Conservation (phyloP, 345 rosid genomes). For the Garcia nutans region DNA sequence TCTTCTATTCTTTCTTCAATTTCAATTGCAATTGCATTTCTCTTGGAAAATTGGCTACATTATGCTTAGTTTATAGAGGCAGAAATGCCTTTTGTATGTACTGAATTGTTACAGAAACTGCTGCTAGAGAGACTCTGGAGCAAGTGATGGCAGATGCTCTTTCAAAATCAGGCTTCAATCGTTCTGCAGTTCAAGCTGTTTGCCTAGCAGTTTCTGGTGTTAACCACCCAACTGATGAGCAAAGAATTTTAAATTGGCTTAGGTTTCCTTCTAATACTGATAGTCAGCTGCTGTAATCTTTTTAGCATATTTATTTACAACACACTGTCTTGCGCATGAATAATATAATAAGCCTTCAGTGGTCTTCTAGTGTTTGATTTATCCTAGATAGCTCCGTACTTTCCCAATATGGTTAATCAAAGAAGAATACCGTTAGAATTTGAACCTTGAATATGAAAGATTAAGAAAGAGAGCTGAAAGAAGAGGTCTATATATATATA, state of each 20-base stretch:
- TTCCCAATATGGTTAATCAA: not conserved
- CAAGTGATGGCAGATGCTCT: conserved; percentile 88
- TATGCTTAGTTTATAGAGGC: not conserved
- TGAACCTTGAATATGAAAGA: not conserved
- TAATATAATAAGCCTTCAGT: no score
- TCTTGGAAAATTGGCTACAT: not conserved
- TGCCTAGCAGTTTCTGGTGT: conserved; percentile 97
- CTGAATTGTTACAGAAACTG: conserved; percentile 48
- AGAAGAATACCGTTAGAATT: not conserved
- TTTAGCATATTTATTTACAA: not conserved
- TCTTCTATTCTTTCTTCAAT: not conserved
- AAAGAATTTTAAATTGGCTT: conserved; percentile 73
- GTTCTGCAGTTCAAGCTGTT: conserved; percentile 78
- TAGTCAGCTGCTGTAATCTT: not conserved
- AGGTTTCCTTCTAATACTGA: conserved; percentile 44
- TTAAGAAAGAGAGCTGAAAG: not conserved
- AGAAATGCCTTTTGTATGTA: not conserved
- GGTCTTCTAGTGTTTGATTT: not conserved
- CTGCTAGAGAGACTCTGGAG: conserved; percentile 84
- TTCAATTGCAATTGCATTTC: not conserved
- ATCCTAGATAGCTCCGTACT: not conserved
- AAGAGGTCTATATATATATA: not conserved
- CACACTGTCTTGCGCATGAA: not conserved
- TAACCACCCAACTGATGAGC: conserved; percentile 83
- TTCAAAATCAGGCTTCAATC: conserved; percentile 54